These are phyloP conservation scores for Conringia planisiliqua DNA, from an alignment of 345 rosid species.

Conservation along the genomic window DNA sequence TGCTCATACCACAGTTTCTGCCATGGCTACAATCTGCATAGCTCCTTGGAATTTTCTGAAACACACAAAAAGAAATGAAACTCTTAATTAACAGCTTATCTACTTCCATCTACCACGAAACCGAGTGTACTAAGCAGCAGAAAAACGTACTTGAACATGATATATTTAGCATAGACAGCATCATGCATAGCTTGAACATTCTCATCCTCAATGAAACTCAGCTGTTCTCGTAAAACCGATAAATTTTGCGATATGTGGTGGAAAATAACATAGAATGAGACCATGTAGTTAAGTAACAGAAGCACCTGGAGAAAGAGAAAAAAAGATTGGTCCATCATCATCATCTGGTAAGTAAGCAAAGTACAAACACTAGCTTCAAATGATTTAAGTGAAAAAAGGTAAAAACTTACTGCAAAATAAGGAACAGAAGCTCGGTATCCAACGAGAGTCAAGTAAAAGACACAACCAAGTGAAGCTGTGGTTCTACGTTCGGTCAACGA, in stretches of 20 bases:
- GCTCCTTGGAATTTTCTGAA: slow-evolving; percentile 87
- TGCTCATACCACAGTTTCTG: slow-evolving; percentile 61
- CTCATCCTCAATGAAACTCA: slow-evolving; percentile 75
- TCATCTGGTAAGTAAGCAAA: not conserved
- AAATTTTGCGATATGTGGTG: slow-evolving; percentile 78
- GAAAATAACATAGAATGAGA: slow-evolving; percentile 79
- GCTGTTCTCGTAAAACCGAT: slow-evolving; percentile 58
- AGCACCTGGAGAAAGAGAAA: slow-evolving; percentile 52
- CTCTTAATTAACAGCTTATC: not conserved
- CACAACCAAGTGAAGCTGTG: slow-evolving; percentile 78
- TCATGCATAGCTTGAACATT: slow-evolving; percentile 78
- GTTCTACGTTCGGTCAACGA: slow-evolving; percentile 72
- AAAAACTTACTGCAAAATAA: slow-evolving; percentile 69
- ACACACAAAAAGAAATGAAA: not conserved
- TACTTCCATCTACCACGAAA: not conserved
- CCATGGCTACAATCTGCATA: slow-evolving; percentile 86
- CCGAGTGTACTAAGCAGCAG: not conserved
- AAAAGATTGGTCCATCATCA: slow-evolving; percentile 11
- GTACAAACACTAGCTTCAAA: not conserved
- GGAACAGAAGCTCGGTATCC: slow-evolving; percentile 96
- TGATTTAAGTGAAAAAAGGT: not conserved
- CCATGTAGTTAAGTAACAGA: slow-evolving; percentile 70
- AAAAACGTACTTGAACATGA: slow-evolving; percentile 76
- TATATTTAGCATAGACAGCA: slow-evolving; percentile 72
- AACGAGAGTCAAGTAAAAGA: slow-evolving; percentile 81